These are phyloP conservation scores for Tylopilus rubrobrunneus DNA, from an alignment of 768 basidiomycete species.

Conservation along the genomic window DNA sequence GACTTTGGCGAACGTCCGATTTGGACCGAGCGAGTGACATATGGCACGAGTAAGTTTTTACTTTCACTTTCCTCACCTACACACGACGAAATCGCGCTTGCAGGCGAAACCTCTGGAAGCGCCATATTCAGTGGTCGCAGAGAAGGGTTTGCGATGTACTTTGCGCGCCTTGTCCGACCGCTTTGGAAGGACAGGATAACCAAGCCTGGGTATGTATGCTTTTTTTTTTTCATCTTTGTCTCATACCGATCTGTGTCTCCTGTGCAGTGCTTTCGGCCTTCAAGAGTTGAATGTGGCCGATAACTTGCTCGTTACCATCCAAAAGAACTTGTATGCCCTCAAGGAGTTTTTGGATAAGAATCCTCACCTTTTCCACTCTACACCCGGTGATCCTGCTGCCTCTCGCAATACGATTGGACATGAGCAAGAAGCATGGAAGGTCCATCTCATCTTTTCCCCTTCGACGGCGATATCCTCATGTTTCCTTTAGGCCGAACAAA, in stretches of 20 bases:
- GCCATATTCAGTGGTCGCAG: constrained; percentile 83
- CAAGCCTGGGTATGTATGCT: constrained; percentile 46
- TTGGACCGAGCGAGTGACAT: constrained; percentile 74
- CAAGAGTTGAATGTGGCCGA: constrained; percentile 67
- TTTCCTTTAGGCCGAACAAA: constrained; percentile 65
- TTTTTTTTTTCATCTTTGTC: not conserved
- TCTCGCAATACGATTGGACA: constrained; percentile 51
- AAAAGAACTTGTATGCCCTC: constrained; percentile 74
- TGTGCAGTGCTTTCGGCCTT: constrained; percentile 36
- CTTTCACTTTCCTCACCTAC: not conserved
- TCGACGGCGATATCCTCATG: constrained; percentile 7
- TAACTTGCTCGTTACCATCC: constrained; percentile 58
- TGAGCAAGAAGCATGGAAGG: constrained; percentile 91
- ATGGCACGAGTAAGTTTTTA: constrained; percentile 58
- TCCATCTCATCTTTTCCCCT: constrained; percentile 25
- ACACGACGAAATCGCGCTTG: constrained; percentile 1
- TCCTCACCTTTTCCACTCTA: constrained; percentile 79
- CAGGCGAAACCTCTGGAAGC: constrained; percentile 66
- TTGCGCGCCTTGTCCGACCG: constrained; percentile 79
- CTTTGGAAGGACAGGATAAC: constrained; percentile 86
- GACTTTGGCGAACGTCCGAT: constrained; percentile 82
- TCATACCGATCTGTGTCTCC: not conserved
- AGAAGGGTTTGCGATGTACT: constrained; percentile 84
- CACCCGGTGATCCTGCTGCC: constrained; percentile 64
- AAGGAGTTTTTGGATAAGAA: constrained; percentile 78